Conservation (phyloP, 192 early-diverging fungal species). For the Helicostylum pulchrum region DNA sequence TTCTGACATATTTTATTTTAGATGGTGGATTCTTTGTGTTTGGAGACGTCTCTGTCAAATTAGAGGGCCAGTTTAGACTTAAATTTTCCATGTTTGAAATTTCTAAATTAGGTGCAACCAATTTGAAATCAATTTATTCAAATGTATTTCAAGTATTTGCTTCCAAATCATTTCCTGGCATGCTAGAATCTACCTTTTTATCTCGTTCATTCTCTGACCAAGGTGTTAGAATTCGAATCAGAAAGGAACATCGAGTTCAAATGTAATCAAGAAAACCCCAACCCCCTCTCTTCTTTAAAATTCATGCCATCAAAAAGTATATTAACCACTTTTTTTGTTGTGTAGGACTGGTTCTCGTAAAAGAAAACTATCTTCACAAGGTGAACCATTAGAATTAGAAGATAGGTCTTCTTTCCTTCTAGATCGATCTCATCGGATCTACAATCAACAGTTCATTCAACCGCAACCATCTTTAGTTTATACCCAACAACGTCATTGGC, state of each 20-base stretch:
- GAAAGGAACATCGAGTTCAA: slow-evolving; percentile 69
- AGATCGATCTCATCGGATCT: not conserved
- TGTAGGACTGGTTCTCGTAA: slow-evolving; percentile 12
- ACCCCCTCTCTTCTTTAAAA: too few relatives aligned
- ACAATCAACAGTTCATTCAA: not conserved
- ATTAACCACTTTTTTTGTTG: not conserved
- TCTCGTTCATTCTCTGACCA: slow-evolving; percentile 90
- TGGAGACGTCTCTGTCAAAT: slow-evolving; percentile 85
- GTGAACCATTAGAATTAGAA: slow-evolving; percentile 2
- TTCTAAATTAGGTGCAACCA: slow-evolving; percentile 42
- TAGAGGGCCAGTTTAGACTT: slow-evolving; percentile 75
- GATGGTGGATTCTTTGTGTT: slow-evolving; percentile 94
- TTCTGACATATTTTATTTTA: not conserved
- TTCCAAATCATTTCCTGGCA: slow-evolving; percentile 87
- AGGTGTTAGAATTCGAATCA: slow-evolving; percentile 86
- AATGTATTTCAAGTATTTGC: slow-evolving; percentile 76
- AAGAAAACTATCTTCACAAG: slow-evolving; percentile 14
- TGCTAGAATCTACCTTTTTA: slow-evolving; percentile 85
- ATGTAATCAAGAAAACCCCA: slow-evolving; percentile 20
- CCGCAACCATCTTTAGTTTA: too few relatives aligned
- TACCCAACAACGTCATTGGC: too few relatives aligned
- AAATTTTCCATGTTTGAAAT: slow-evolving; percentile 90
- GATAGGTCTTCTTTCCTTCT: not conserved
- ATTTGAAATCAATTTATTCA: slow-evolving; percentile 61
- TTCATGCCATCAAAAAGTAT: not conserved